Evolutionary conservation across 768 basidiomycete species (phyloP).

Genomic region (Tylopilus sp.): DNA sequence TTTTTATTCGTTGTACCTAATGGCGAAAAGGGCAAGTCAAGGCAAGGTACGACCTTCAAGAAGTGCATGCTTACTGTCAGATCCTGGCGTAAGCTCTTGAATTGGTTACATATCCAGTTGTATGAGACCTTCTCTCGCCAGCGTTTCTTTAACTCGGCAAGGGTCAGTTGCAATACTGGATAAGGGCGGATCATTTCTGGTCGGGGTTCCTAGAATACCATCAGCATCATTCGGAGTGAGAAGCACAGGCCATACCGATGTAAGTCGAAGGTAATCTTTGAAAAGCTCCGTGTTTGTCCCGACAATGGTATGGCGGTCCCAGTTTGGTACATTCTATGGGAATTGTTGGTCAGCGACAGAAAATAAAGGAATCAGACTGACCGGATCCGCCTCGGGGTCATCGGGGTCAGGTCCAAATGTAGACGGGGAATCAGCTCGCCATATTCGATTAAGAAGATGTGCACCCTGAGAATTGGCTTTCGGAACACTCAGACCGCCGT

Average conservation of each 20-base stretch:
- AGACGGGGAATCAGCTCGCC: constrained; percentile 46
- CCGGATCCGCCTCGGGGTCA: constrained; percentile 72
- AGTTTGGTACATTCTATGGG: constrained; percentile 86
- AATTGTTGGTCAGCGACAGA: constrained; percentile 6
- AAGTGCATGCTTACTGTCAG: constrained; percentile 72
- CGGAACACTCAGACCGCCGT: constrained; percentile 32
- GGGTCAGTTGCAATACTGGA: constrained; percentile 76
- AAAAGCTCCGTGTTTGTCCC: constrained; percentile 87
- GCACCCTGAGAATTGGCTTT: constrained; percentile 48
- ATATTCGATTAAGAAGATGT: constrained; percentile 50
- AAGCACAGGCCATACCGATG: constrained; percentile 56
- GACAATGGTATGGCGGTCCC: constrained; percentile 95
- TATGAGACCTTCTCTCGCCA: constrained; percentile 81
- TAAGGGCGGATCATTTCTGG: constrained; percentile 93
- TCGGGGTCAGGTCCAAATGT: constrained; percentile 47
- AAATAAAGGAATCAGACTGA: constrained; percentile 34
- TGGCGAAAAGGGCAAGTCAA: constrained; percentile 9
- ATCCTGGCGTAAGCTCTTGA: constrained; percentile 97
- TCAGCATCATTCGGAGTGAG: constrained; percentile 3
- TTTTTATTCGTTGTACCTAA: constrained; percentile 98
- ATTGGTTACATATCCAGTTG: constrained; percentile 94
- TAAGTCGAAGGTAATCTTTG: constrained; percentile 94
- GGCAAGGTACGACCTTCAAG: neutral
- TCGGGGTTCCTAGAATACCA: constrained; percentile 74
- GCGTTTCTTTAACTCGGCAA: constrained; percentile 79